These are phyloP conservation scores for Cercophora newfieldiana DNA, from an alignment of 495 filamentous ascomycete genomes.

Conservation along the genomic window DNA sequence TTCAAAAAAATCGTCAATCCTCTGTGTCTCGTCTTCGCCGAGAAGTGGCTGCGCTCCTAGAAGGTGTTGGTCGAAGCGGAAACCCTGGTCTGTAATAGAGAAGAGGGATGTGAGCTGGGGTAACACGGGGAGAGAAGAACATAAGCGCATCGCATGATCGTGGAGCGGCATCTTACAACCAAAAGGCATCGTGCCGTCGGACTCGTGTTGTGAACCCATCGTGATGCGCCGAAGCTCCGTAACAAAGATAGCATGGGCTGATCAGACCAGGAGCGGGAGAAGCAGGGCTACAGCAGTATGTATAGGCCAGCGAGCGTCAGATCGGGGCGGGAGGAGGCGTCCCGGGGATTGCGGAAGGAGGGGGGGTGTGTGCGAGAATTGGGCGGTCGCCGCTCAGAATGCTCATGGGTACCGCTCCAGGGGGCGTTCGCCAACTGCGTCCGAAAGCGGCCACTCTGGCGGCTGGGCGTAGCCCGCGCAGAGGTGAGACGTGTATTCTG, in stretches of 20 bases:
- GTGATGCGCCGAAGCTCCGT: neutral
- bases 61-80: no score
- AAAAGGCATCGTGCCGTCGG: neutral
- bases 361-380: neutral
- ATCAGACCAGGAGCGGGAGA: neutral
- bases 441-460: neutral
- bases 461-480: neutral
- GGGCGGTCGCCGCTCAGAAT: neutral
- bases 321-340: neutral
- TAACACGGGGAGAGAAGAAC: neutral
- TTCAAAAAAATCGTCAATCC: no score
- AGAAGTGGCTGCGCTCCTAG: no score
- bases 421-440: neutral
- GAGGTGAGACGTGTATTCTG: neutral
- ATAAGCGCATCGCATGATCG: neutral
- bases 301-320: neutral
- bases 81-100: neutral
- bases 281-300: neutral
- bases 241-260: neutral
- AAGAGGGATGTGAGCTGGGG: neutral
- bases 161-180: neutral
- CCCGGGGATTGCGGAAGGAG: neutral
- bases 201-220: neutral
- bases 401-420: neutral
- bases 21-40: no score